Base-by-base conservation (phyloP, 1,284 basidiomycete genomes). In the Pterulicium gracile region DNA sequence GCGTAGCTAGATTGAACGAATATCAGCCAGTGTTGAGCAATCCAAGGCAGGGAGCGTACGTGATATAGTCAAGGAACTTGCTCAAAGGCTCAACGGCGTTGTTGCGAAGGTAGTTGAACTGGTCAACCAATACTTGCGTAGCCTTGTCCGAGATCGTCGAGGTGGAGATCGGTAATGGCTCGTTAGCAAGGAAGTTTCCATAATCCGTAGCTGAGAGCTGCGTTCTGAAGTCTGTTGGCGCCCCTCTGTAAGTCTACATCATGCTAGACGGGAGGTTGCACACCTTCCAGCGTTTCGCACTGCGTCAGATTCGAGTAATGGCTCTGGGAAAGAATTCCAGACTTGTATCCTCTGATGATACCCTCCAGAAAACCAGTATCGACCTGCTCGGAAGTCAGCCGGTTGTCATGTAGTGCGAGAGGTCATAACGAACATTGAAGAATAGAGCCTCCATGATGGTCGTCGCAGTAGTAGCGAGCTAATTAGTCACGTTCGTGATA, bases 61-160 rank as follows among this genome's bases (percentile, higher is more conserved):
- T 98, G 66, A 99, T 90, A 64, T 98, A 99, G 62, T 98, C 96
- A 53, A 99, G 71, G 62, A 99, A 98, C 60, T 85, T 95, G 60
- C 79, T 79, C 45, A 99, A 67, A 1, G 94, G 92, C 54, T 90
- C 85, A 15, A 92, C 87, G 3, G 96, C 86, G 66, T 98, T 98
- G 54, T 73, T 85, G 48, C 90, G 76, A 47, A 98, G 68, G 63
- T 88, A 98, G 65, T 95, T 91, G 77, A 98, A 98, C 62, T 98
- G 96, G 61, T 93, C 85, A 17, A 99, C 94, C 32, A 99, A 81
- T 53, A 92, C 77, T 59, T 92, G 84, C 0, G 94, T 97, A 13
- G 96, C 95, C 67, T 88, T 94, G 66, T 96, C 93, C 13, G 91
- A 80, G 59, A 98, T 97, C 44, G 91, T 94, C 3, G 91, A 85